Evolutionary conservation across 2,329 filamentous ascomycete species (phyloP).

Genomic region (Colletotrichum brevisporum): DNA sequence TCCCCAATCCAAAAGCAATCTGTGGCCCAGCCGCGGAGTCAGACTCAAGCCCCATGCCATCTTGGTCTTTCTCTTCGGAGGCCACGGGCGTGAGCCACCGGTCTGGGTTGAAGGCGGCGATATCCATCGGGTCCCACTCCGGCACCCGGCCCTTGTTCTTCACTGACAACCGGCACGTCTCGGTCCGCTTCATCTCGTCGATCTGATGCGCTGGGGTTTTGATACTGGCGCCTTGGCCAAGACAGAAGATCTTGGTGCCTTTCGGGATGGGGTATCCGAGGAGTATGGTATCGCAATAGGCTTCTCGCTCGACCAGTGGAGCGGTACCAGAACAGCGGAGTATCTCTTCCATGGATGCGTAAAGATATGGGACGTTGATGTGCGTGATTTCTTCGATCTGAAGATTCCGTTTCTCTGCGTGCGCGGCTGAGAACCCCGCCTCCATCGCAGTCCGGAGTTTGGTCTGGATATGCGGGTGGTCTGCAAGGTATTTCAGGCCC

Average conservation of each 20-base stretch:
- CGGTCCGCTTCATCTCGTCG: constrained; percentile 46
- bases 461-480: background rate
- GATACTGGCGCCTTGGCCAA: constrained; percentile 47
- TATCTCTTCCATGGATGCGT: constrained; percentile 48
- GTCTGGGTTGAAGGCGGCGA: constrained; percentile 23
- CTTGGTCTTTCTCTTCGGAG: background rate
- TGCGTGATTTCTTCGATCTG: constrained; percentile 42
- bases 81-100: constrained; percentile 1
- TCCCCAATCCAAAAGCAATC: constrained; percentile 53
- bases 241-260: constrained; percentile 47
- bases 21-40: constrained; percentile 51
- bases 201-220: constrained; percentile 46
- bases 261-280: constrained; percentile 46
- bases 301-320: constrained; percentile 43
- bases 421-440: constrained; percentile 40
- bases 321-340: constrained; percentile 46
- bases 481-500: constrained; percentile 44
- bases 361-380: constrained; percentile 45
- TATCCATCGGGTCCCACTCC: constrained; percentile 22
- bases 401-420: constrained; percentile 39
- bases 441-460: constrained; percentile 13
- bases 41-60: constrained; percentile 47
- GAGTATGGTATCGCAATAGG: constrained; percentile 44
- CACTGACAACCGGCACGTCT: constrained; percentile 27
- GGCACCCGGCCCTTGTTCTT: constrained; percentile 40